Evolutionary conservation across 83 land plant genomes (phyloP).

Genomic region (Picea abies): DNA sequence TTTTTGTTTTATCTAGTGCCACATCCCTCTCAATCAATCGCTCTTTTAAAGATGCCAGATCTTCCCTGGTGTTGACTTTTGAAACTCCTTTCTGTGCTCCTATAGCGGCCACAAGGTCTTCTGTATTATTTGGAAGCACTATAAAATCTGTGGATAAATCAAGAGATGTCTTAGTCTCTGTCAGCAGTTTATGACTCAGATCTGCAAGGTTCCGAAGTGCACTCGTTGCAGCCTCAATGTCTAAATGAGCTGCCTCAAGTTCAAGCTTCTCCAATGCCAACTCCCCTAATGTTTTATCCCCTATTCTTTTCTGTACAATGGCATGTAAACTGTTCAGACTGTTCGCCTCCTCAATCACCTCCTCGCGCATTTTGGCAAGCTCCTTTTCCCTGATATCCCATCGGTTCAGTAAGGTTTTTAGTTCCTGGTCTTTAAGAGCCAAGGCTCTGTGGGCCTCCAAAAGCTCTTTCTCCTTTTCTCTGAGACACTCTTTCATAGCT

Average conservation of each 20-base stretch:
- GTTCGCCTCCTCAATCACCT: constrained; percentile 42
- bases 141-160: constrained; percentile 22
- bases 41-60: constrained; percentile 5
- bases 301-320: constrained; percentile 41
- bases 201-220: constrained; percentile 59
- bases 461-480: constrained; percentile 52
- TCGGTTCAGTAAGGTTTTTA: constrained; percentile 31
- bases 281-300: constrained; percentile 49
- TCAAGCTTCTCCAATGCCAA: constrained; percentile 62
- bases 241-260: constrained; percentile 59
- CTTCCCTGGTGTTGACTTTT: constrained; percentile 11
- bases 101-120: neutral
- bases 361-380: constrained; percentile 39
- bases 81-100: neutral
- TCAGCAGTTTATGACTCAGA: constrained; percentile 53
- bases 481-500: constrained; percentile 43
- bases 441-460: constrained; percentile 57
- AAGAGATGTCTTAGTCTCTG: constrained; percentile 25
- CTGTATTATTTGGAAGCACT: constrained; percentile 8
- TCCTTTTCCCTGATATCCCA: constrained; percentile 67
- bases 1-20: constrained; percentile 34
- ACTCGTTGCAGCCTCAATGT: constrained; percentile 63
- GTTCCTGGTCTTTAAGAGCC: constrained; percentile 64
- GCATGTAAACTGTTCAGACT: constrained; percentile 32
- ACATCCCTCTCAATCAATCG: constrained; percentile 31